Base-by-base conservation (phyloP, 768 basidiomycete genomes). In the Lentinula guzmanii region DNA sequence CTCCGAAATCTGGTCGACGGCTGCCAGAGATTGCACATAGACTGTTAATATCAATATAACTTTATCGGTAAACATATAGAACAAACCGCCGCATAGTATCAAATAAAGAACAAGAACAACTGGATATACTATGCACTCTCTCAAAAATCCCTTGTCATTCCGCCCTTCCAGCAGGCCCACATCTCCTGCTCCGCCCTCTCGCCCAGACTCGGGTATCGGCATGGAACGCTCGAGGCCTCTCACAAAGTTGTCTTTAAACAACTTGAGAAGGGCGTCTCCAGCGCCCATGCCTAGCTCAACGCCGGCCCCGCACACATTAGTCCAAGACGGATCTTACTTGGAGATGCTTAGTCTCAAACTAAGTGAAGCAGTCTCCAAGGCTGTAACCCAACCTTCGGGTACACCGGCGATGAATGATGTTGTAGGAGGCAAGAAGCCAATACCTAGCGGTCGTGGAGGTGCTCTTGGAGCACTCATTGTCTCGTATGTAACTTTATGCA, bases 261-360 rank as follows among this genome's bases (percentile, higher is more conserved):
- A 72, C 65, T 86, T 89, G 70, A 79, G 83, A 63, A 82, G 82
- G 37, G 76, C 83, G 9, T 77, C 86, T 2, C 79, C 83, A 13
- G 77, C 85, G 13, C 72, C 79, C 0, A 65, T 65, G 16, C 66
- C 74, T 64, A 73, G 15, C 68, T 76, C 3, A 65, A 75, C 74
- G 11, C 75, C 78, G 4, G 69, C 77, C 3, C 76, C 82, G 24
- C 50, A 35, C 10, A 60, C 58, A 7, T 80, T 86, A 35, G 74
- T 87, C 34, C 90, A 90, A 65, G 90, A 92, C 71, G 89, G 87
- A 60, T 89, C 89, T 11, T 93, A 91, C 72, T 77, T 92, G 58
- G 87, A 91, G 69, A 82, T 85, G 61, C 82, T 93, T 50, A 80
- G 86, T 65, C 77, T 91, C 60, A 91, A 88, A 69, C 77, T 93